A percentile compares a stretch with the other conserved stretches of the same genome.
Evolutionary conservation across 257 asterid genomes (phyloP).

Genomic region (Nicotiana benthamiana): DNA sequence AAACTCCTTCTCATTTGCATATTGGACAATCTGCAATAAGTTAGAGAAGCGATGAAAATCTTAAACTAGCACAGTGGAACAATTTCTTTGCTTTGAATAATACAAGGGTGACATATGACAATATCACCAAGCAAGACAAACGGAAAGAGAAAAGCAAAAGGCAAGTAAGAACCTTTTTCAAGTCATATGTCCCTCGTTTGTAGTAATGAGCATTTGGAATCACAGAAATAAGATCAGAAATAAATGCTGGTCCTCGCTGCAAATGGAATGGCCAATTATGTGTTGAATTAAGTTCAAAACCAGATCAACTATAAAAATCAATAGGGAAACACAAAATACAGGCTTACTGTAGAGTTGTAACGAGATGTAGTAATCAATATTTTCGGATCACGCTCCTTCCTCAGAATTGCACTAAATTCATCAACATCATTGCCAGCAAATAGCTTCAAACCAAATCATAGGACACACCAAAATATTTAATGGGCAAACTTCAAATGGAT

Average conservation of each 20-base stretch:
- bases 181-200: slow-evolving; percentile 92
- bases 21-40: slow-evolving; percentile 60
- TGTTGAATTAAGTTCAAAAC: not conserved
- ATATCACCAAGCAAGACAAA: not conserved
- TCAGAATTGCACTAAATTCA: slow-evolving; percentile 64
- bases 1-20: slow-evolving; percentile 70
- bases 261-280: not conserved
- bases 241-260: slow-evolving; percentile 93
- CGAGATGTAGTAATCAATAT: slow-evolving; percentile 84
- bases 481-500: not conserved
- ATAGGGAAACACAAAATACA: not conserved
- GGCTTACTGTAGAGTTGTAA: slow-evolving; percentile 72
- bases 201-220: slow-evolving; percentile 78
- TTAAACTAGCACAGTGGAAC: not conserved
- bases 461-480: not conserved
- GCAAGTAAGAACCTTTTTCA: slow-evolving; percentile 52
- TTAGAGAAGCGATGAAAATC: not conserved
- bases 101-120: not conserved
- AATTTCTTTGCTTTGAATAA: not conserved
- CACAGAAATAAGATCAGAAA: slow-evolving; percentile 57
- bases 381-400: slow-evolving; percentile 56
- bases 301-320: not conserved
- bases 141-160: not conserved
- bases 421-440: slow-evolving; percentile 84
- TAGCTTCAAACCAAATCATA: slow-evolving; percentile 24